Evolutionary conservation across 495 filamentous ascomycete species (phyloP).

Genomic region (Talaromyces trachyspermus): DNA sequence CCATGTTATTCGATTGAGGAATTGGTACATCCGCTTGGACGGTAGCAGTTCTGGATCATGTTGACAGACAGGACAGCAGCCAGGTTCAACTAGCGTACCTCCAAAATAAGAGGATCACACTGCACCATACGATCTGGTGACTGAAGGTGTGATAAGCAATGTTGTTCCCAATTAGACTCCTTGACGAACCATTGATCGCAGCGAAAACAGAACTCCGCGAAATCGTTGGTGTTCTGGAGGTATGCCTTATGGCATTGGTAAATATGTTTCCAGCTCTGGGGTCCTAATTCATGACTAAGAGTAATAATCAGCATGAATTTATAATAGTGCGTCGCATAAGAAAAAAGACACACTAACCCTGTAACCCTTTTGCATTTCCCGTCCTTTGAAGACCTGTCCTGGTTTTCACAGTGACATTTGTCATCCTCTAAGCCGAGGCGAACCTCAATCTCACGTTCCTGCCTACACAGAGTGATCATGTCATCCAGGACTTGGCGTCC

Average conservation of each 20-base stretch:
- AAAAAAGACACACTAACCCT: too few species aligned
- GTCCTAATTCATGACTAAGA: conserved; percentile 1
- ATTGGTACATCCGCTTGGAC: conserved; percentile 7
- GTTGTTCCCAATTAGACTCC: conserved; percentile 8
- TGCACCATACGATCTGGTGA: conserved; percentile 12
- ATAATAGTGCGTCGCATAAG: too few species aligned
- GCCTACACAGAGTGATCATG: background rate
- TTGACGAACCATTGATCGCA: conserved; percentile 18
- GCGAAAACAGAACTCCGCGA: conserved; percentile 17
- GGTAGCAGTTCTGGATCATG: background rate
- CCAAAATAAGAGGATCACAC: conserved; percentile 15
- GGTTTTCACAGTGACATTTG: conserved; percentile 1
- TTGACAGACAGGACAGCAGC: conserved; percentile 9
- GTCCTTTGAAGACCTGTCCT: too few species aligned
- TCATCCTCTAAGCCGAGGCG: background rate
- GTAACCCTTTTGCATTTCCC: too few species aligned
- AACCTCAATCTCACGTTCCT: background rate
- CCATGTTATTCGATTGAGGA: conserved; percentile 10
- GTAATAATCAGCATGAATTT: too few species aligned
- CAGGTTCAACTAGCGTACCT: conserved; percentile 10
- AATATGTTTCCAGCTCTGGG: conserved; percentile 15
- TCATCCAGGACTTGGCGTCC: background rate
- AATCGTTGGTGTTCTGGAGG: conserved; percentile 11
- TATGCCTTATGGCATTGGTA: conserved; percentile 14
- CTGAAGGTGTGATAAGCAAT: conserved; percentile 15